Conservation (phyloP, 805 yeast species). For the Wickerhamomyces hampshirensis region DNA sequence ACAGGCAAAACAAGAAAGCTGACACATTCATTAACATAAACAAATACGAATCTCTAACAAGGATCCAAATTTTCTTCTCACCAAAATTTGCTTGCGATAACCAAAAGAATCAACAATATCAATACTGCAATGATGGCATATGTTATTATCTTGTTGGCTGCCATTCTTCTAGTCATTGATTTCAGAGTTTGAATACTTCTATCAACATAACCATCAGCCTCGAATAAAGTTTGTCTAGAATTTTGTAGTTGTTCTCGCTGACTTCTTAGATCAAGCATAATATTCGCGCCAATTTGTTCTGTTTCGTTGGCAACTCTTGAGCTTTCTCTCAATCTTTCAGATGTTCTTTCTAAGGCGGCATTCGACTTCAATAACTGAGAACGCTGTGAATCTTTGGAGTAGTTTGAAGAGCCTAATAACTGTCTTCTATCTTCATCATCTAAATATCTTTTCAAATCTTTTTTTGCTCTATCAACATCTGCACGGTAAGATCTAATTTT, state of each 20-base stretch:
- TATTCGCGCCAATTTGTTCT: slow-evolving; percentile 86
- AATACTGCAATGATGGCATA: slow-evolving; percentile 89
- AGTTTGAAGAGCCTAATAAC: slow-evolving; percentile 54
- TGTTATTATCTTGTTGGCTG: slow-evolving; percentile 85
- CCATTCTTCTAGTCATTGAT: slow-evolving; percentile 88
- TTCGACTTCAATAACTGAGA: slow-evolving; percentile 75
- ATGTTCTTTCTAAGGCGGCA: slow-evolving; percentile 73
- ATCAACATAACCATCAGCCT: slow-evolving; percentile 92
- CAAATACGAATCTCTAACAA: background rate
- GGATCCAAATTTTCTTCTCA: slow-evolving; percentile 4
- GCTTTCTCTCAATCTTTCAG: slow-evolving; percentile 80
- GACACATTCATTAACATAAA: background rate
- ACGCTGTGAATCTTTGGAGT: slow-evolving; percentile 57
- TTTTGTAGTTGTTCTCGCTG: slow-evolving; percentile 91
- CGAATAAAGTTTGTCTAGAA: slow-evolving; percentile 78
- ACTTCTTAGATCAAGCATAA: slow-evolving; percentile 80
- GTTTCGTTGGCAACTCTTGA: slow-evolving; percentile 91
- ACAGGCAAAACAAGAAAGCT: too few relatives aligned
- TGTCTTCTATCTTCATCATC: slow-evolving; percentile 71
- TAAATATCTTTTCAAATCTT: slow-evolving; percentile 46
- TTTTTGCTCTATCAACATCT: slow-evolving; percentile 56
- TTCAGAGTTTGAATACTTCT: slow-evolving; percentile 80
- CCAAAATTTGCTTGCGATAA: slow-evolving; percentile 64
- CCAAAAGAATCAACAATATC: slow-evolving; percentile 74
- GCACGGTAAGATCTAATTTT: slow-evolving; percentile 68